These are phyloP conservation scores for Aristolochia californica DNA, from an alignment of 164 flowering plant species.

Conservation along the genomic window DNA sequence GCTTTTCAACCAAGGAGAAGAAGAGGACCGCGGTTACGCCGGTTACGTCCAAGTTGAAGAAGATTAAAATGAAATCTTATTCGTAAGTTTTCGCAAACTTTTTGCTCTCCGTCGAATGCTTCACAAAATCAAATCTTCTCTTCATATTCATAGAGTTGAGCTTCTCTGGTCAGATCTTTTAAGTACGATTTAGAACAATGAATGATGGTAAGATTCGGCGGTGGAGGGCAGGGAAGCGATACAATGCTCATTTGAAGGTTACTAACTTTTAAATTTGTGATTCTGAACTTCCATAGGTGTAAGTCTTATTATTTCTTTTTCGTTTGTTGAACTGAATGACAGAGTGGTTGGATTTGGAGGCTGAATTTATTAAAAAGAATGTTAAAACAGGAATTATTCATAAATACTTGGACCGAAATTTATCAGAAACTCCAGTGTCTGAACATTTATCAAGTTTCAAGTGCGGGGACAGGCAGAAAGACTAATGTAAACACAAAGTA, in stretches of 20 bases:
- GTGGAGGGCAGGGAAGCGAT: slow-evolving; percentile 87
- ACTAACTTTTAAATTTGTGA: not conserved
- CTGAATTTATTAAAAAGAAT: not conserved
- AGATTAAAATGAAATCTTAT: slow-evolving; percentile 63
- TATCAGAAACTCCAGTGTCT: slow-evolving; percentile 47
- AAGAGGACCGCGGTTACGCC: slow-evolving; percentile 62
- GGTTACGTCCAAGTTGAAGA: slow-evolving; percentile 66
- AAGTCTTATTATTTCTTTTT: not conserved
- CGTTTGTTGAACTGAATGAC: not conserved
- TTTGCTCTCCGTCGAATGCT: not conserved
- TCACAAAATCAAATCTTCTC: not conserved
- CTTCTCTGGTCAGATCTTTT: slow-evolving; percentile 40
- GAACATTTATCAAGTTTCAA: too few species aligned
- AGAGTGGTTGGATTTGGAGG: not conserved
- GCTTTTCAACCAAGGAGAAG: slow-evolving; percentile 62
- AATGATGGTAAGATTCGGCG: slow-evolving; percentile 81
- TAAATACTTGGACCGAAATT: too few species aligned
- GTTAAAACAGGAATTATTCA: not conserved
- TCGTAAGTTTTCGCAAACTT: slow-evolving; percentile 45
- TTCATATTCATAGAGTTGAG: not conserved
- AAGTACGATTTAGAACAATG: slow-evolving; percentile 64
- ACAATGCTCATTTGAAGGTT: slow-evolving; percentile 93
- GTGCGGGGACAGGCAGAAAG: too few species aligned
- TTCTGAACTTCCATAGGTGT: not conserved
- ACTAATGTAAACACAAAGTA: too few species aligned